Conservation (phyloP, 352 stramenopile genomes). For the Phytophthora cryptogea region DNA sequence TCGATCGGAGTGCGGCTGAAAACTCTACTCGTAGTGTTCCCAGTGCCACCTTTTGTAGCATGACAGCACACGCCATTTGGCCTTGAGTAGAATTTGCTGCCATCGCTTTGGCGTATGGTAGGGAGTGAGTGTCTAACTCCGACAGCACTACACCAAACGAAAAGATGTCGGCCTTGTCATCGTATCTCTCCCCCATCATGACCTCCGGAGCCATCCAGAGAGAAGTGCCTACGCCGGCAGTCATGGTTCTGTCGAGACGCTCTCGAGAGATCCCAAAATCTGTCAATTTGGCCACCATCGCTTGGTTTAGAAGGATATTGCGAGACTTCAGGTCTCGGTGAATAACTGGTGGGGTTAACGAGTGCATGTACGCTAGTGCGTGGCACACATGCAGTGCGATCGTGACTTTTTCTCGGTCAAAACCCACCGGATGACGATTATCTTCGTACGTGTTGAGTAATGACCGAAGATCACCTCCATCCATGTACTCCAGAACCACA, state of each 20-base stretch:
- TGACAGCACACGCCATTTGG: conserved; percentile 6
- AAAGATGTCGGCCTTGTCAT: conserved; percentile 9
- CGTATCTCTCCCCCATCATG: conserved; percentile 1
- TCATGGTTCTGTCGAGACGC: conserved; percentile 5
- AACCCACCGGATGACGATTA: conserved; percentile 6
- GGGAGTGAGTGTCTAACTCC: conserved; percentile 7
- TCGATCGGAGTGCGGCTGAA: not conserved
- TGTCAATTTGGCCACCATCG: conserved; percentile 42
- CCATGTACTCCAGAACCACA: conserved; percentile 52
- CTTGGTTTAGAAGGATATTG: conserved; percentile 44
- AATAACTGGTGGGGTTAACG: conserved; percentile 27
- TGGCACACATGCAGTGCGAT: conserved; percentile 18
- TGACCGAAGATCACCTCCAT: conserved; percentile 42
- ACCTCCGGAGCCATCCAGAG: too few relatives aligned
- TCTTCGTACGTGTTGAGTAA: conserved; percentile 17
- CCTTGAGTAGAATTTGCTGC: not conserved
- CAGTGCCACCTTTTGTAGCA: conserved; percentile 7
- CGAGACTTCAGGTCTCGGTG: conserved; percentile 26
- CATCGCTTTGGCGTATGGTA: conserved; percentile 3
- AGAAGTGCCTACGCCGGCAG: not conserved
- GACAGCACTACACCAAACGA: conserved; percentile 11
- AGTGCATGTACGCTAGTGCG: conserved; percentile 36
- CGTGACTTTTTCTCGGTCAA: conserved; percentile 11
- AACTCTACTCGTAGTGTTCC: conserved; percentile 2
- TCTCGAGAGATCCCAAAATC: conserved; percentile 58